A percentile compares a stretch with the other conserved stretches of the same genome.
Evolutionary conservation across 768 basidiomycete genomes (phyloP).

Genomic region (Suillus clintonianus): DNA sequence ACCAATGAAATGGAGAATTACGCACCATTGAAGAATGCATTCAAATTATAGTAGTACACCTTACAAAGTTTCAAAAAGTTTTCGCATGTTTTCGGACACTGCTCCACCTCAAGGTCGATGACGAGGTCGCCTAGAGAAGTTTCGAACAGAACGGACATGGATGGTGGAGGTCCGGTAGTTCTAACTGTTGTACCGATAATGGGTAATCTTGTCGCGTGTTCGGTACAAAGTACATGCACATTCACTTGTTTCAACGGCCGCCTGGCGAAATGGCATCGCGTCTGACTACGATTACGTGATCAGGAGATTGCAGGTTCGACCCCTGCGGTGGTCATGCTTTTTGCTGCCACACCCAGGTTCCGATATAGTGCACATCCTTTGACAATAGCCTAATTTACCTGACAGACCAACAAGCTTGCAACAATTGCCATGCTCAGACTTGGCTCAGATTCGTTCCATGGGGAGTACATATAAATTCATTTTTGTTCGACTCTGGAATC

Average conservation of each 20-base stretch:
- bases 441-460: no score
- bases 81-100: constrained; percentile 87
- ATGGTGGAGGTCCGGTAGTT: constrained; percentile 42
- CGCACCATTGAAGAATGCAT: constrained; percentile 97
- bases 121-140: constrained; percentile 97
- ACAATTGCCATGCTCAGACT: no score
- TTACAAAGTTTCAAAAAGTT: constrained; percentile 99
- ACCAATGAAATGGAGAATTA: constrained; percentile 9
- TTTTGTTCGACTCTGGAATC: background rate
- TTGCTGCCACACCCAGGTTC: no score
- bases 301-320: constrained; percentile 94
- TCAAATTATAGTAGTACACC: constrained; percentile 94
- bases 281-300: constrained; percentile 72
- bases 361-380: no score
- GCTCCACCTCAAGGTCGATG: constrained; percentile 90
- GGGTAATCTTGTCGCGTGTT: background rate
- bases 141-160: constrained; percentile 95
- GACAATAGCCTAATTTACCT: no score
- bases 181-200: background rate
- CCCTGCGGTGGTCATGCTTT: constrained; percentile 74
- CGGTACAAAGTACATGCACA: background rate
- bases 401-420: no score
- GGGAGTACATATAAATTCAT: no score
- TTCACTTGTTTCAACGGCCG: constrained; percentile 40
- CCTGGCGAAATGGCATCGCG: constrained; percentile 87